Evolutionary conservation across 768 basidiomycete genomes (phyloP), one percentile per base, ranked within the genome.

Genomic region (Suillus clintonianus): DNA sequence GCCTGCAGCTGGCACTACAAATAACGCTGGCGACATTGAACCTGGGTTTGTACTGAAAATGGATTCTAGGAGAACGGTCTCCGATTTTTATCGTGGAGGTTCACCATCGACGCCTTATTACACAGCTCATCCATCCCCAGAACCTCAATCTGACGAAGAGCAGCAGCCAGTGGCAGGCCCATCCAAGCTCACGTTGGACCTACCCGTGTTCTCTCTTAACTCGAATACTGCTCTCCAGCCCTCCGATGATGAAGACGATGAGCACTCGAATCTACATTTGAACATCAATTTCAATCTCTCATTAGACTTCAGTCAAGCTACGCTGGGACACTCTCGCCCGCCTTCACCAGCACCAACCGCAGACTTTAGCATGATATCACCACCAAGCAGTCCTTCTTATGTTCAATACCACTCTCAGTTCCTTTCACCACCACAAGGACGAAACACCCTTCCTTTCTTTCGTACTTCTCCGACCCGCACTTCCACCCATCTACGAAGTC

Each of bases 281-380:
- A 80, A 4, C 19, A 60, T 43, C 64, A 66, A 32, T 65, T 59
- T 56, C 55, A 58, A 45, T 30, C 15, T 42, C 32, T 37, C 51
- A 60, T 22, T 17, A n/a, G 8, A 63, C 62, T 37, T 57, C 72
- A 15, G 55, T 24, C 55, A 56, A 56, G 55, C 55, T 39, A 56
- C 55, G 15, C 55, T 56, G 3, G 55, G 55, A 17, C 55, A 56
- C 17, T 56, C 55, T 17, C 76, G 81, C 42, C 80, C 83, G 5
- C 72, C 81, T 27, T 85, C 83, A 19, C 83, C 83, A 19, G 63
- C 81, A 0, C 78, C 74, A 15, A 82, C 79, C 32, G 77, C 79
- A 19, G 83, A 84, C 62, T 84, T 79, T 59, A 83, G 82, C 37
- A 75, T 84, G 60, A 76, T 84, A 56, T 80, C 77, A 24, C 80